phyloP scores from a whole-genome alignment of 768 basidiomycete genomes.

The Pleurotus tuber-regium region DNA sequence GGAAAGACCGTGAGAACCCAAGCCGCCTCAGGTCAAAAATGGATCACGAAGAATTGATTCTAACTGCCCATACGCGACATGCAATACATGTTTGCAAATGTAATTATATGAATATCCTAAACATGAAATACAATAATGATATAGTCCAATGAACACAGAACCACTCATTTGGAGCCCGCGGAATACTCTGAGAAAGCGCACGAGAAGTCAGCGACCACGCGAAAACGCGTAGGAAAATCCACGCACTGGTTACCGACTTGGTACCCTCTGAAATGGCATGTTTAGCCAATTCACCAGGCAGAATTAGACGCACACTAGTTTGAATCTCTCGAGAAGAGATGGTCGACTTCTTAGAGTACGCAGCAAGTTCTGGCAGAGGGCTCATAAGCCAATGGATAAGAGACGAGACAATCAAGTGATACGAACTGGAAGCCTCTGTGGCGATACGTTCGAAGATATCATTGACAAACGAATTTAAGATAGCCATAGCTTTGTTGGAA shows the following conservation, averaged over 20 bases:
- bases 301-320: conserved; percentile 91
- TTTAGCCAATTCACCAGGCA: conserved; percentile 97
- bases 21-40: background rate
- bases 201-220: background rate
- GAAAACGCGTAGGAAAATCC: conserved; percentile 8
- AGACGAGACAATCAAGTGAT: too few relatives aligned
- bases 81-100: background rate
- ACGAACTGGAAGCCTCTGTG: conserved; percentile 82
- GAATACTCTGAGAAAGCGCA: conserved; percentile 6
- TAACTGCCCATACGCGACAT: background rate
- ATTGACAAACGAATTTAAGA: conserved; percentile 90
- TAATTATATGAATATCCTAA: conserved; percentile 5
- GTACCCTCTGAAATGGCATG: conserved; percentile 97
- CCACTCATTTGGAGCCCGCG: conserved; percentile 3
- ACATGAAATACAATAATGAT: conserved; percentile 10
- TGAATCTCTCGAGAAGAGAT: conserved; percentile 99
- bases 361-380: conserved; percentile 87
- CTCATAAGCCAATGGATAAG: too few relatives aligned
- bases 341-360: conserved; percentile 98
- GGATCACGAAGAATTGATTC: background rate
- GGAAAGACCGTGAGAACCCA: background rate
- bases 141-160: conserved; percentile 1
- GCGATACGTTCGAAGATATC: conserved; percentile 94
- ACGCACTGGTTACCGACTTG: conserved; percentile 54
- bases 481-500: conserved; percentile 95